These are phyloP conservation scores for Calonectria pauciramosa DNA, from an alignment of 2,329 filamentous ascomycete genomes.

Conservation along the genomic window DNA sequence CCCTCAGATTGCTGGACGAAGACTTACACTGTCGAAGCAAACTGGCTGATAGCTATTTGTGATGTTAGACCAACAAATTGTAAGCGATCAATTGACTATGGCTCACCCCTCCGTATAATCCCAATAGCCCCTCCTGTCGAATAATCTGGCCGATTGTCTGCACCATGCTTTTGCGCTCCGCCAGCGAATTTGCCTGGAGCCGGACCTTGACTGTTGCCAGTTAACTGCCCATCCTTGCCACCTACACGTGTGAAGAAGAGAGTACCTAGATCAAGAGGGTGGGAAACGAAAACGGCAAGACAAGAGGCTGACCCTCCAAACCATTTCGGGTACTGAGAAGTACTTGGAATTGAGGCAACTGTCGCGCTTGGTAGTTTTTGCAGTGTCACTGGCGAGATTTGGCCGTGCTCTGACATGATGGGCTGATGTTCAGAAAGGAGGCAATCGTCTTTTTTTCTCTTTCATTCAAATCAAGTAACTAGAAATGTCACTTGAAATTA, in stretches of 20 bases:
- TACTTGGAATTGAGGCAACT: background rate
- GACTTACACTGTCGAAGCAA: slow-evolving; percentile 25
- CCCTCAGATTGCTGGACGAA: too few relatives aligned
- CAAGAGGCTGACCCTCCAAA: slow-evolving; percentile 31
- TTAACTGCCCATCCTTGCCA: background rate
- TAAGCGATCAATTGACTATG: background rate
- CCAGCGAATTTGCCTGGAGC: slow-evolving; percentile 19
- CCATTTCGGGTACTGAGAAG: slow-evolving; percentile 31
- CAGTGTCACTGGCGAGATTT: background rate
- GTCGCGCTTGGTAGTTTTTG: background rate
- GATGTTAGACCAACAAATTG: background rate
- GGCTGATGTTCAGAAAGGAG: background rate
- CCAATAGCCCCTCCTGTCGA: slow-evolving; percentile 19
- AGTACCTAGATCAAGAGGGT: slow-evolving; percentile 30
- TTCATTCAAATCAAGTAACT: too few relatives aligned
- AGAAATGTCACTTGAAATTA: background rate
- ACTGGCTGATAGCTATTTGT: slow-evolving; percentile 21
- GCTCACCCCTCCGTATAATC: slow-evolving; percentile 27
- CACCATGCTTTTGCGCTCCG: slow-evolving; percentile 20
- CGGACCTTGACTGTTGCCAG: slow-evolving; percentile 29
- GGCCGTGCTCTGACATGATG: slow-evolving; percentile 17
- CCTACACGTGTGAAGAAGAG: background rate
- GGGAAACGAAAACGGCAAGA: slow-evolving; percentile 30
- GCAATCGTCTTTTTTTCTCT: background rate
- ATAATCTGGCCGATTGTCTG: slow-evolving; percentile 21